Evolutionary conservation across 352 stramenopile species (phyloP), one percentile per base, ranked within the genome.

Genomic region (Globisporangium paddicum): DNA sequence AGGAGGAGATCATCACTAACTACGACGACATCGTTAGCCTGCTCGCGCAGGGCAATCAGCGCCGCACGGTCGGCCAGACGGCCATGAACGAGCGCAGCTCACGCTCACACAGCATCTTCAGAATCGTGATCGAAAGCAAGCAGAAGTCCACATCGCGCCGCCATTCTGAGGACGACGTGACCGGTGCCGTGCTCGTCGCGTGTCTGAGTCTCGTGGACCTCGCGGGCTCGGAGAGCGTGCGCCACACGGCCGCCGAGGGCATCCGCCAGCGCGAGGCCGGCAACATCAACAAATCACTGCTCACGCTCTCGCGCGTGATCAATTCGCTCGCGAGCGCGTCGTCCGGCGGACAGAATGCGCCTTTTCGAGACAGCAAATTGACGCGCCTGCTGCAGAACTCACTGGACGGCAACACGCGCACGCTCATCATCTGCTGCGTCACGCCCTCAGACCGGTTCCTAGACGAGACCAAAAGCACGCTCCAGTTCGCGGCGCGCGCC

Each of bases 151-250:
- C 54, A 21, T 71, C 68, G 2, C 68, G 79, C 3, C 64, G 82
- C 25, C 67, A 74, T 41, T 87, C 75, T 0, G 79, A 94, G 45
- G 83, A 92, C 47, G 80, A 83, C 56, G 75, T 84, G 60, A 74
- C 85, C 52, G 82, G 86, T 37, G 79, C 87, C 16, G 88, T 98
- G 34, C 72, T 97, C 30, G 90, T 99, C 7, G 97, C 92, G 3
- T 97, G 90, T 26, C 75, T 99, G 6, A 99, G 97, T 58, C 80
- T 99, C 38, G 97, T 99, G 28, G 97, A 99, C 75, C 81, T 99
- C 3, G 97, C 97, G 1, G 97, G 97, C 16, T 98, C 90, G 2
- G 97, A 99, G 71, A 98, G 94, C 74, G 83, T 98, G 55, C 79
- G 96, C 44, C 88, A 98, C 69, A 99, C 96, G 30, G 93, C 86